Percentiles rank a stretch among this genome's conserved stretches.
Evolutionary conservation across 768 basidiomycete genomes (phyloP).

Genomic region (Candolleomyces efflorescens): DNA sequence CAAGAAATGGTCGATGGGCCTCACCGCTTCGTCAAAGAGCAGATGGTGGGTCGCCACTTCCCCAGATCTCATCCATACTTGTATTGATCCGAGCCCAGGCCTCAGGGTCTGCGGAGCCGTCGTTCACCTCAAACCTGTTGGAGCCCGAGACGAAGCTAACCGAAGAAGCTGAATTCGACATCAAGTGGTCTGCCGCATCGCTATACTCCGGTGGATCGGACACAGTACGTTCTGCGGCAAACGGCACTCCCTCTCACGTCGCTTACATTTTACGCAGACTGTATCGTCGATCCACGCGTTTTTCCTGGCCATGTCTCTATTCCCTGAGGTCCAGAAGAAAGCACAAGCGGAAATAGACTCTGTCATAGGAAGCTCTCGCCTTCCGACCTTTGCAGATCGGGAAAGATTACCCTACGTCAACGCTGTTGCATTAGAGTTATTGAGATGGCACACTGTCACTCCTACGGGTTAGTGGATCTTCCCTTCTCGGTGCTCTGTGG

Average conservation of each 20-base stretch:
- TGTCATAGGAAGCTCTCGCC: constrained; percentile 35
- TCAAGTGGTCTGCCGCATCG: constrained; percentile 43
- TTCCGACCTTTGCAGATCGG: constrained; percentile 36
- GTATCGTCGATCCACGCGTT: constrained; percentile 34
- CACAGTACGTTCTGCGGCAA: constrained; percentile 21
- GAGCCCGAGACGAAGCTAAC: constrained; percentile 22
- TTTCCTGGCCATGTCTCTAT: constrained; percentile 34
- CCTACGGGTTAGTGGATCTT: constrained; percentile 24
- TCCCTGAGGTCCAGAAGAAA: constrained; percentile 33
- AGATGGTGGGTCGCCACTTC: constrained; percentile 32
- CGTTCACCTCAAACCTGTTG: constrained; percentile 30
- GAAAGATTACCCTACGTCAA: constrained; percentile 37
- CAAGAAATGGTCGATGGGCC: constrained; percentile 44
- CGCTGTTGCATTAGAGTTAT: constrained; percentile 33
- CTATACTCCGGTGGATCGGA: constrained; percentile 47
- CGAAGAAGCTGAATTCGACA: constrained; percentile 29
- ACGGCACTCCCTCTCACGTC: not conserved
- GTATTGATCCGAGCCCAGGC: constrained; percentile 14
- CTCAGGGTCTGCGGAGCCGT: constrained; percentile 27
- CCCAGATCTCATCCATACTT: not conserved
- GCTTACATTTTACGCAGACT: constrained; percentile 23
- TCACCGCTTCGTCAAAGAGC: constrained; percentile 37
- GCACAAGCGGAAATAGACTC: constrained; percentile 42
- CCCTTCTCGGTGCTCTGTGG: constrained; percentile 9
- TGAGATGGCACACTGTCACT: constrained; percentile 29